A percentile compares a stretch with the other conserved stretches of the same genome.
Conservation (phyloP, 305 asterid species). For the Fraxinus platypoda region DNA sequence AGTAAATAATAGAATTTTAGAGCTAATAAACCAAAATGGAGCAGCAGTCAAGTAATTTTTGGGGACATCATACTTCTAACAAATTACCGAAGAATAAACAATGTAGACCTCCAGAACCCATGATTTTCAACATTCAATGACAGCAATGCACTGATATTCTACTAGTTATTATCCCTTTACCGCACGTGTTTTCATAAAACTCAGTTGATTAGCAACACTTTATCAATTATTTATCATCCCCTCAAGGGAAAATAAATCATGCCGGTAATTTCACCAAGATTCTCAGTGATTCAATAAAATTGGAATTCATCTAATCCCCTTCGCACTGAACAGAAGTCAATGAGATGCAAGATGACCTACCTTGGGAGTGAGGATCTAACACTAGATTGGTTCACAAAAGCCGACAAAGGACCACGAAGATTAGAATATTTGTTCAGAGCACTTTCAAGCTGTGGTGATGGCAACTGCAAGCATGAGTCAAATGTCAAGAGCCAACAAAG, state of each 20-base stretch:
- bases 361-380: conserved; percentile 62
- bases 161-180: background rate
- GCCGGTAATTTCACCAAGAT: background rate
- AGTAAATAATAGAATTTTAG: background rate
- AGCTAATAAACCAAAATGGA: background rate
- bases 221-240: background rate
- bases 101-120: background rate
- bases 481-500: conserved; percentile 5
- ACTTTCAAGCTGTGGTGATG: conserved; percentile 85
- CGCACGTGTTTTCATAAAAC: background rate
- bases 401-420: conserved; percentile 76
- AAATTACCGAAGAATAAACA: background rate
- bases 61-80: background rate
- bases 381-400: conserved; percentile 61
- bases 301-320: background rate
- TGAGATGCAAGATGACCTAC: conserved; percentile 40
- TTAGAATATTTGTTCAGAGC: conserved; percentile 75
- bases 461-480: conserved; percentile 67
- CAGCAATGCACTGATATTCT: background rate
- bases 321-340: background rate
- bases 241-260: background rate
- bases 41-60: background rate
- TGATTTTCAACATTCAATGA: background rate
- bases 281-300: background rate
- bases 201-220: background rate